phyloP scores from a whole-genome alignment of 345 rosid genomes.

The Physaria fendleri region DNA sequence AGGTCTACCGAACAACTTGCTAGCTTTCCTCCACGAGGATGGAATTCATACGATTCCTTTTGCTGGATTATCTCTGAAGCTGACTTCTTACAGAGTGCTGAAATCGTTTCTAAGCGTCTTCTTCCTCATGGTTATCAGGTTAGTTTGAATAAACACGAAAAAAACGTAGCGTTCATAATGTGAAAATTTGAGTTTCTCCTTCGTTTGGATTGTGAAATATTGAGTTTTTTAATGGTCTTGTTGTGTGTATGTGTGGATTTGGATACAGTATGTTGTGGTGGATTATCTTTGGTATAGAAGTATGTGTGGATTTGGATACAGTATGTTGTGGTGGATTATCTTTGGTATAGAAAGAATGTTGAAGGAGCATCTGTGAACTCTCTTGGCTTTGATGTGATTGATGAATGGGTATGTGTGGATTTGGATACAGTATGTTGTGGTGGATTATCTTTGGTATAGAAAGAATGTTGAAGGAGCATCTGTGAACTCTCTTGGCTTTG shows the following conservation, averaged over 20 bases:
- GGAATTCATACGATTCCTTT: slow-evolving; percentile 95
- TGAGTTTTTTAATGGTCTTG: not conserved
- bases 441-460: slow-evolving; percentile 96
- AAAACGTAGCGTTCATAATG: not conserved
- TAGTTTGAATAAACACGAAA: not conserved
- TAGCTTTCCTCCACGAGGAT: slow-evolving; percentile 83
- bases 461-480: slow-evolving; percentile 68
- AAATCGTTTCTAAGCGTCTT: slow-evolving; percentile 47
- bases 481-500: slow-evolving; percentile 65
- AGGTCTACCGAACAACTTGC: slow-evolving; percentile 32
- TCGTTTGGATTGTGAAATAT: not conserved
- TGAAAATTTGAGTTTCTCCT: not conserved
- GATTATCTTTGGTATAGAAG: too few species aligned
- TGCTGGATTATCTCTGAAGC: slow-evolving; percentile 82
- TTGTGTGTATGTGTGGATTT: slow-evolving; percentile 1
- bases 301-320: slow-evolving; percentile 32
- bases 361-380: slow-evolving; percentile 61
- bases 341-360: slow-evolving; percentile 84
- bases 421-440: slow-evolving; percentile 71
- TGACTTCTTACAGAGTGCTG: slow-evolving; percentile 73
- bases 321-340: slow-evolving; percentile 96
- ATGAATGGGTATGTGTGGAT: too few species aligned
- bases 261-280: too few species aligned
- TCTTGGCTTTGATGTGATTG: too few species aligned
- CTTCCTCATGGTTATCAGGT: slow-evolving; percentile 74